phyloP scores from a whole-genome alignment of 2,329 filamentous ascomycete genomes.

The Botrytis byssoidea region DNA sequence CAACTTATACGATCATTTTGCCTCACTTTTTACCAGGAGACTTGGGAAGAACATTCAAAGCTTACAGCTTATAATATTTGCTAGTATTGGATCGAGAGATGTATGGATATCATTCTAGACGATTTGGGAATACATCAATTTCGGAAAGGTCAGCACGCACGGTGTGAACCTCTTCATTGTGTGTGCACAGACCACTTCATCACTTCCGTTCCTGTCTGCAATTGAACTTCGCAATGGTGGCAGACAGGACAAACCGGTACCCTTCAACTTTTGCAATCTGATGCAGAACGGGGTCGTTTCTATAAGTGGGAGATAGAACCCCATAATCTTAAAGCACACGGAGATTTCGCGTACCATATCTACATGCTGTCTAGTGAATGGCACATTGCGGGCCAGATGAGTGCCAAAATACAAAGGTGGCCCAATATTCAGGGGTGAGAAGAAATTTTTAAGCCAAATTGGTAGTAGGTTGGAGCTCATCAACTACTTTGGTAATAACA shows the following conservation, averaged over 20 bases:
- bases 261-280: not conserved
- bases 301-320: not conserved
- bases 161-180: not conserved
- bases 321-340: not conserved
- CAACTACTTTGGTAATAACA: not conserved
- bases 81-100: not conserved
- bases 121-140: not conserved
- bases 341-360: not conserved
- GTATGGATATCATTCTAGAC: not conserved
- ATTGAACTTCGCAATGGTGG: not conserved
- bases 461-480: not conserved
- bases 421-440: not conserved
- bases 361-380: not conserved
- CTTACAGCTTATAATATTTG: not conserved
- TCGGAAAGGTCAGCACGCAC: not conserved
- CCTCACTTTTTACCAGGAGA: not conserved
- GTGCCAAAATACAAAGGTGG: conserved; percentile 1
- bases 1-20: not conserved
- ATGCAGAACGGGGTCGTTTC: no score
- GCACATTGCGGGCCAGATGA: conserved; percentile 2
- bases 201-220: not conserved
- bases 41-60: not conserved
- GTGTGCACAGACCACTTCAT: not conserved
- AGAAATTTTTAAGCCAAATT: not conserved
- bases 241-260: not conserved